Conservation (phyloP, 2,329 filamentous ascomycete species). For the Pyrenophora seminiperda region DNA sequence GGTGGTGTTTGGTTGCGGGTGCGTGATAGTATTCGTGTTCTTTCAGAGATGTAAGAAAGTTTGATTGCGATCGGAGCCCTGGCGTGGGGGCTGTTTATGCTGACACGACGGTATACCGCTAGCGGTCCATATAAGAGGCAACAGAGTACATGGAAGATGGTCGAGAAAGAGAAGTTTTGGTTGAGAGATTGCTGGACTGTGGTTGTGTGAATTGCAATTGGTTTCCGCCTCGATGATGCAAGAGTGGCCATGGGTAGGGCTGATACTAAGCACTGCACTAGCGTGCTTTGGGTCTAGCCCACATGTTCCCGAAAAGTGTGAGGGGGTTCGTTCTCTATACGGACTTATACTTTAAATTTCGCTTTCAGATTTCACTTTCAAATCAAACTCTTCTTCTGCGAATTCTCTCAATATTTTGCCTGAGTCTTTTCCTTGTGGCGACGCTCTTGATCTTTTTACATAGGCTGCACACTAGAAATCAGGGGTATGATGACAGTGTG, state of each 20-base stretch:
- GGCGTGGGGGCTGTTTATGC: no score
- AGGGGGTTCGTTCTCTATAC: no score
- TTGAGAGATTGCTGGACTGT: background rate
- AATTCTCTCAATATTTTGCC: no score
- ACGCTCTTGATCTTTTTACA: no score
- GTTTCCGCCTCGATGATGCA: slow-evolving; percentile 20
- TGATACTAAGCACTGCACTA: slow-evolving; percentile 4
- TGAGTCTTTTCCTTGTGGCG: no score
- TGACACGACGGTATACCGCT: background rate
- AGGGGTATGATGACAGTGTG: no score
- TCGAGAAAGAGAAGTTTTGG: background rate
- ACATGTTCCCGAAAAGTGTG: background rate
- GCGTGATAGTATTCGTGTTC: no score
- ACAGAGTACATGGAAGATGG: background rate
- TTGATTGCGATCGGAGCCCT: background rate
- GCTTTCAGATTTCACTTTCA: no score
- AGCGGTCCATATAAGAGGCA: background rate
- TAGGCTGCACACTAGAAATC: no score
- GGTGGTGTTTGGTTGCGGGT: background rate
- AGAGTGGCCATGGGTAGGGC: slow-evolving; percentile 6
- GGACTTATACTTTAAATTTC: no score
- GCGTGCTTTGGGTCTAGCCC: background rate
- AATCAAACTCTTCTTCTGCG: no score
- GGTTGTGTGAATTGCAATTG: background rate
- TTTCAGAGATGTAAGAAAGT: background rate